phyloP scores from a whole-genome alignment of 23 red algal genomes.

The Gracilaria domingensis region DNA sequence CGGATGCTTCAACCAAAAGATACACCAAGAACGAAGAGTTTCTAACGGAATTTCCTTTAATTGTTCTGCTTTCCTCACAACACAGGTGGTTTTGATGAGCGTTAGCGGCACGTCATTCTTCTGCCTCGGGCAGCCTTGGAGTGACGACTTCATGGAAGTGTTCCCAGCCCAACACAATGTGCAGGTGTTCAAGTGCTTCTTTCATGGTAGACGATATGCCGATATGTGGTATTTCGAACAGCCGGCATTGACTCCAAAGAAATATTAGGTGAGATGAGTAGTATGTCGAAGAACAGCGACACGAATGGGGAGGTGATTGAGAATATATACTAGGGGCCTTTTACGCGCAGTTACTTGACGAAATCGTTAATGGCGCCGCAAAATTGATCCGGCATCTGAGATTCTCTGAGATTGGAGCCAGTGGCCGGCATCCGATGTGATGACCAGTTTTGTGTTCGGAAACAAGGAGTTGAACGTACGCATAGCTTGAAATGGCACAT shows the following conservation, averaged over 20 bases:
- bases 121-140: conserved; percentile 82
- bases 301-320: not conserved
- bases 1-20: too few relatives aligned
- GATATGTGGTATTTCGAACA: conserved; percentile 83
- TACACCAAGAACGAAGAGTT: not conserved
- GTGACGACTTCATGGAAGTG: conserved; percentile 40
- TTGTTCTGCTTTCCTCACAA: not conserved
- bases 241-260: conserved; percentile 46
- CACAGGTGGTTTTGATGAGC: conserved; percentile 93
- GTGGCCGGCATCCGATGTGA: conserved; percentile 78
- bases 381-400: conserved; percentile 91
- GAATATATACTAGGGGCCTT: not conserved
- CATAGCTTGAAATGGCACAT: conserved; percentile 77
- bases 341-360: conserved; percentile 22
- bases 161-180: conserved; percentile 66
- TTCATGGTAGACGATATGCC: conserved; percentile 49
- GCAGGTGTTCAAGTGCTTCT: conserved; percentile 60
- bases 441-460: conserved; percentile 77
- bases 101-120: conserved; percentile 98
- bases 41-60: not conserved
- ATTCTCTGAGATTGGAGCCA: conserved; percentile 88
- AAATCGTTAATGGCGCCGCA: conserved; percentile 82
- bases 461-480: conserved; percentile 66
- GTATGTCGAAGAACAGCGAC: not conserved
- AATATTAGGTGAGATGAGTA: not conserved